Base-by-base conservation (phyloP, 1,139 yeast species). In the Geotrichum klebahnii region DNA sequence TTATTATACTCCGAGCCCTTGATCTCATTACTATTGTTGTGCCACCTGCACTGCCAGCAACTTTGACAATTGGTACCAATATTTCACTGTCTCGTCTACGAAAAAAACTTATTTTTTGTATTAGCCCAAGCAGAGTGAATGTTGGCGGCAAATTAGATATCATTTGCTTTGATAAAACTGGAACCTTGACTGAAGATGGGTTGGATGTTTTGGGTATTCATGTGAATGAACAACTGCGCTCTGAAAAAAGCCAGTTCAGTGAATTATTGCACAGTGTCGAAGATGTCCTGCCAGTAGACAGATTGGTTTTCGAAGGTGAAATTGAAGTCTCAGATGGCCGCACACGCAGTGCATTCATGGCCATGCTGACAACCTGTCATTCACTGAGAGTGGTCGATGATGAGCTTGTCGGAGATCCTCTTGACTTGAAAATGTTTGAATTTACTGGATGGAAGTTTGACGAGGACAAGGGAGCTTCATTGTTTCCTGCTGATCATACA, bases 1-100 rank as follows among this genome's bases (percentile, higher is more conserved):
- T 84, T 31, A 92, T 92, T 74, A 74, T 90, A 8, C 72, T 94
- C 51, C 77, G 99, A 59, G 97, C 97, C 0, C 72, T 94, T 54
- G 99, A 92, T 69, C 79, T 92, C 52, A 84, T 92, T 50, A 92
- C 99, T 0, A 89, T 92, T 63, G 98, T 94, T 10, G 96, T 92
- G 1, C 99, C 99, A 1, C 99, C 99, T 0, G 98, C 98, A 0
- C 74, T 92, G 47, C 99, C 99, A 0, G 98, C 98, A 0, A 94
- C 98, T 0, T 72, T 92, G 54, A 89, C 98, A 0, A 92, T 94
- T 55, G 98, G 98, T 29, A 89, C 97, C 0, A 88, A 92, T 55
- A 89, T 94, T 71, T 95, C 98, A 0, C 70, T 94, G 35, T 75
- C 80, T 31, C 74, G 98, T 55, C 72, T 94, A 56, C 81, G 87